Conservation (phyloP, 2,329 filamentous ascomycete species). For the Eurotiales sp. region DNA sequence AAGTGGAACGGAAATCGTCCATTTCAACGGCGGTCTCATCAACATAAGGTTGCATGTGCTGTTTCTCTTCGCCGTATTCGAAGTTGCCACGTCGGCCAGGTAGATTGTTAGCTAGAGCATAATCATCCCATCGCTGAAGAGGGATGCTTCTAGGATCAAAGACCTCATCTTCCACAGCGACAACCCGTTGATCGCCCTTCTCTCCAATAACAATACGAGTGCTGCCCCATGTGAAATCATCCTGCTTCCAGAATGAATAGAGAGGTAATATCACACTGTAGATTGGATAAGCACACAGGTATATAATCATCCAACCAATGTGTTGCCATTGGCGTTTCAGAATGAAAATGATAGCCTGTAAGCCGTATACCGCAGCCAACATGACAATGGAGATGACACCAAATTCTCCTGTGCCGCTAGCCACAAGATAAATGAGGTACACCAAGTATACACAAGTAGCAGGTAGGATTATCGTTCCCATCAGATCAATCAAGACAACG, state of each 20-base stretch:
- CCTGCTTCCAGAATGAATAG: conserved; percentile 99
- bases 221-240: conserved; percentile 98
- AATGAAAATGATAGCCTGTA: conserved; percentile 94
- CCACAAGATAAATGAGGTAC: conserved; percentile 80
- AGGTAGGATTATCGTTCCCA: conserved; percentile 87
- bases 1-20: conserved; percentile 96
- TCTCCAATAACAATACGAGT: conserved; percentile 96
- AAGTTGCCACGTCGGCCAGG: conserved; percentile 78
- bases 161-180: conserved; percentile 75
- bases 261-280: conserved; percentile 87
- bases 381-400: conserved; percentile 85
- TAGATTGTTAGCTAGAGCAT: conserved; percentile 78
- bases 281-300: conserved; percentile 90
- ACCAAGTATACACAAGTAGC: conserved; percentile 82
- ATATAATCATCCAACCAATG: conserved; percentile 99
- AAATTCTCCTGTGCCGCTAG: conserved; percentile 67
- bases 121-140: conserved; percentile 95
- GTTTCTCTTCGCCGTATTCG: conserved; percentile 60
- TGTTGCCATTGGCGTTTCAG: conserved; percentile 98
- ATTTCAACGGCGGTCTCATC: conserved; percentile 80
- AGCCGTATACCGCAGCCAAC: conserved; percentile 86
- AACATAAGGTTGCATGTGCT: conserved; percentile 59
- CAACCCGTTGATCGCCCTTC: conserved; percentile 83
- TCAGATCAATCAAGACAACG: conserved; percentile 88
- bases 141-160: conserved; percentile 93